Conservation (phyloP, 345 rosid species). For the Isatis tinctoria region DNA sequence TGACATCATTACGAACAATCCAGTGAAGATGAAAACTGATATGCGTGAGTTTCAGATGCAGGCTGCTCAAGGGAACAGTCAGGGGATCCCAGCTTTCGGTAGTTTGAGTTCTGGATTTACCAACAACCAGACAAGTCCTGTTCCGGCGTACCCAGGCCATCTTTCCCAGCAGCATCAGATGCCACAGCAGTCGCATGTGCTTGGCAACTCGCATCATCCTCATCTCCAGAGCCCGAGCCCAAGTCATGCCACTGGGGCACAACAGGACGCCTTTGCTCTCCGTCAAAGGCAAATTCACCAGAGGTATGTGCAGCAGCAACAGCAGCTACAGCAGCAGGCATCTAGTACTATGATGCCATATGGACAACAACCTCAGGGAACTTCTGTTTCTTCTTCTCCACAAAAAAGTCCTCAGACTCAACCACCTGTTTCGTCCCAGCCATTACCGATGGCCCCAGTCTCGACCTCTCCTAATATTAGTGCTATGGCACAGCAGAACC, state of each 20-base stretch:
- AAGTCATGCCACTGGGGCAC: slow-evolving; percentile 59
- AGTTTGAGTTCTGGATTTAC: slow-evolving; percentile 68
- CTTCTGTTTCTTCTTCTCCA: slow-evolving; percentile 67
- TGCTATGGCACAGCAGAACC: slow-evolving; percentile 53
- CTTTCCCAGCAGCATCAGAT: slow-evolving; percentile 70
- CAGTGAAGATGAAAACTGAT: slow-evolving; percentile 50
- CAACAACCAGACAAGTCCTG: slow-evolving; percentile 63
- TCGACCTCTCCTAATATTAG: slow-evolving; percentile 45
- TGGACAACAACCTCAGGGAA: slow-evolving; percentile 62
- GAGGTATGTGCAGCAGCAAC: slow-evolving; percentile 64
- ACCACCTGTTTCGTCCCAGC: slow-evolving; percentile 52
- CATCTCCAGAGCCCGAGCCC: slow-evolving; percentile 59
- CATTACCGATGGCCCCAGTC: slow-evolving; percentile 46
- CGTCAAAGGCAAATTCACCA: slow-evolving; percentile 77
- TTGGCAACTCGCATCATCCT: slow-evolving; percentile 56
- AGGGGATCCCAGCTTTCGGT: slow-evolving; percentile 63
- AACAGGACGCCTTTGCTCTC: slow-evolving; percentile 64
- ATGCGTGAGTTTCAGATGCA: slow-evolving; percentile 69
- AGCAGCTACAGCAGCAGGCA: slow-evolving; percentile 65
- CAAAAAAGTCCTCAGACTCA: slow-evolving; percentile 71
- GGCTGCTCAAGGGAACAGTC: slow-evolving; percentile 63
- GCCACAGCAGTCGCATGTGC: slow-evolving; percentile 59
- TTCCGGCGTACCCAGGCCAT: slow-evolving; percentile 68
- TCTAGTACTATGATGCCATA: slow-evolving; percentile 58
- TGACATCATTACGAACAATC: slow-evolving; percentile 45